A percentile compares a stretch with the other conserved stretches of the same genome.
Conservation (phyloP, 352 stramenopile species). For the Phytophthora palmivora region DNA sequence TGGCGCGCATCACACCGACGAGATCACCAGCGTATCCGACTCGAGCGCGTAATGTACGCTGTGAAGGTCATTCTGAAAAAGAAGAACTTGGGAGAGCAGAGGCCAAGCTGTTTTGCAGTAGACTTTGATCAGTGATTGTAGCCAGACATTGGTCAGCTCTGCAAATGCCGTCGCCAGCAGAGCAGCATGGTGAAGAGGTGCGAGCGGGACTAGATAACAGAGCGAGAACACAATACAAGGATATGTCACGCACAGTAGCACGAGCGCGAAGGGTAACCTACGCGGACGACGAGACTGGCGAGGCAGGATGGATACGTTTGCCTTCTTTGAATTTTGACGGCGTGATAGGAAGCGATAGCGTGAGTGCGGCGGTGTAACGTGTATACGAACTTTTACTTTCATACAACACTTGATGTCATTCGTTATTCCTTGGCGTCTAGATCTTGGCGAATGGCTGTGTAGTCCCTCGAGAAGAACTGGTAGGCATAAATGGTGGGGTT, state of each 20-base stretch:
- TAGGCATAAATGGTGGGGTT: slow-evolving; percentile 65
- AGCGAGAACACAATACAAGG: slow-evolving; percentile 45
- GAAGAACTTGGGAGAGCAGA: slow-evolving; percentile 23
- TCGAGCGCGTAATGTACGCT: slow-evolving; percentile 66
- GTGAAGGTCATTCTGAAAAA: slow-evolving; percentile 22
- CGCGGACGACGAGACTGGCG: slow-evolving; percentile 31
- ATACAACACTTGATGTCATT: slow-evolving; percentile 12
- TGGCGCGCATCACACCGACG: slow-evolving; percentile 58
- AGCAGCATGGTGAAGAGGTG: slow-evolving; percentile 10
- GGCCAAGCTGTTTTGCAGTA: slow-evolving; percentile 11
- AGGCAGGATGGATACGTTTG: slow-evolving; percentile 35
- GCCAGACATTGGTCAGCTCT: slow-evolving; percentile 17
- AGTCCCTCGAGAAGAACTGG: slow-evolving; percentile 58
- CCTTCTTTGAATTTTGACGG: slow-evolving; percentile 46
- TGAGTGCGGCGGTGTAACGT: slow-evolving; percentile 43
- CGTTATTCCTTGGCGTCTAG: slow-evolving; percentile 56
- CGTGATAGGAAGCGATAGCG: slow-evolving; percentile 37
- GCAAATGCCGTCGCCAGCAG: slow-evolving; percentile 23
- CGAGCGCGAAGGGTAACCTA: slow-evolving; percentile 23
- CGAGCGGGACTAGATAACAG: slow-evolving; percentile 38
- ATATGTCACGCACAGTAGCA: slow-evolving; percentile 30
- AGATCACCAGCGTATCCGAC: slow-evolving; percentile 81
- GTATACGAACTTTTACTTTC: slow-evolving; percentile 37
- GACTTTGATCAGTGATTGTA: slow-evolving; percentile 3
- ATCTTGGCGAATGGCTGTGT: slow-evolving; percentile 42